A percentile compares a stretch with the other conserved stretches of the same genome.
These are phyloP conservation scores for Linaria vulgaris DNA, from an alignment of 257 asterid genomes.

Conservation along the genomic window DNA sequence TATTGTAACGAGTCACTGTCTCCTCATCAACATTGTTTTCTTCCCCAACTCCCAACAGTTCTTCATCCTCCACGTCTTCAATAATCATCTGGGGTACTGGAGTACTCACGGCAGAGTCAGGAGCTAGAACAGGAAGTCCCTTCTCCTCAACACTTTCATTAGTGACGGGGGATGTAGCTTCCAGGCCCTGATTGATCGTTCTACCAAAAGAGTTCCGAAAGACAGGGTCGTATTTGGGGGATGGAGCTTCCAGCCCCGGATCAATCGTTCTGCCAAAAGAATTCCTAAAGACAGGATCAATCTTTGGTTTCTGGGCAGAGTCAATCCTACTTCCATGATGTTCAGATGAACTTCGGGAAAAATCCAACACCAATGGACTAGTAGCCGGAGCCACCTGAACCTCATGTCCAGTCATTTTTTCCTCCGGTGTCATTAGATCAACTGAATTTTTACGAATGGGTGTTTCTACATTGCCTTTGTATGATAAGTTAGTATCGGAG, in stretches of 20 bases:
- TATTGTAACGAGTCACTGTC: slow-evolving; percentile 43
- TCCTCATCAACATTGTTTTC: slow-evolving; percentile 53
- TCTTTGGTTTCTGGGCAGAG: slow-evolving; percentile 38
- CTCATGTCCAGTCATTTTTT: slow-evolving; percentile 28
- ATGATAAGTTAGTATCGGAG: slow-evolving; percentile 42
- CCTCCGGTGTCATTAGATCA: slow-evolving; percentile 31
- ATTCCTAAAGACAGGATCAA: slow-evolving; percentile 23
- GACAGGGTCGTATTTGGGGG: slow-evolving; percentile 22
- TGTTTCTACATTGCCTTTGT: slow-evolving; percentile 38
- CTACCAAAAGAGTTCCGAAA: slow-evolving; percentile 58
- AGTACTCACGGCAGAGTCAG: slow-evolving; percentile 39
- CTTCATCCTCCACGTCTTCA: slow-evolving; percentile 52
- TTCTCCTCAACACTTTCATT: slow-evolving; percentile 40
- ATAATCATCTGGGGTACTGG: slow-evolving; percentile 32
- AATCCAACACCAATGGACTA: slow-evolving; percentile 35
- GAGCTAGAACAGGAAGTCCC: slow-evolving; percentile 29
- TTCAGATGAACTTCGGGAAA: slow-evolving; percentile 39
- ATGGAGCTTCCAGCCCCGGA: not conserved
- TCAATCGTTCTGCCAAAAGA: slow-evolving; percentile 28
- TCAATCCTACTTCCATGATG: slow-evolving; percentile 31
- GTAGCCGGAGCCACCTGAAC: slow-evolving; percentile 39
- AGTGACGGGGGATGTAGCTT: slow-evolving; percentile 34
- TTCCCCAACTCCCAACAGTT: slow-evolving; percentile 30
- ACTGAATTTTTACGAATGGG: slow-evolving; percentile 29
- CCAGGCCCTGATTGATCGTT: slow-evolving; percentile 32